phyloP scores from a whole-genome alignment of 2,329 filamentous ascomycete genomes.

The Colletotrichum trifolii region DNA sequence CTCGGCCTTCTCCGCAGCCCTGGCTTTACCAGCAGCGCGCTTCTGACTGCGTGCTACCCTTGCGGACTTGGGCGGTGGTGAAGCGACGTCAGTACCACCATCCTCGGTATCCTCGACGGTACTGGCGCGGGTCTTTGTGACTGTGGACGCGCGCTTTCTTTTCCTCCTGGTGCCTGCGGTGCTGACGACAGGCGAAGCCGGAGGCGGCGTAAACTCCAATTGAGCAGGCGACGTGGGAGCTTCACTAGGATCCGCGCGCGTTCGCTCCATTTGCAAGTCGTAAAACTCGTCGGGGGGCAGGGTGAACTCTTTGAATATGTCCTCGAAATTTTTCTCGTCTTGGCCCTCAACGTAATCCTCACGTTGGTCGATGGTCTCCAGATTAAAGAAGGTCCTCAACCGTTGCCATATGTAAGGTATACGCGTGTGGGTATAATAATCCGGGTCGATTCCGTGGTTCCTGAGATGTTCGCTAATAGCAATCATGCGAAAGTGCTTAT shows the following conservation, averaged over 20 bases:
- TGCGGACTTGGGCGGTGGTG: constrained; percentile 51
- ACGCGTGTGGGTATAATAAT: constrained; percentile 79
- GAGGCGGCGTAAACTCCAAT: constrained; percentile 49
- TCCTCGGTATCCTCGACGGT: constrained; percentile 66
- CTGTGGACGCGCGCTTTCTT: constrained; percentile 56
- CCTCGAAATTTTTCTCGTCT: constrained; percentile 68
- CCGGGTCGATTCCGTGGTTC: constrained; percentile 81
- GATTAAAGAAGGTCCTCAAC: constrained; percentile 83
- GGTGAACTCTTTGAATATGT: constrained; percentile 74
- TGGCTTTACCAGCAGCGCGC: constrained; percentile 52
- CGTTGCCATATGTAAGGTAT: constrained; percentile 95
- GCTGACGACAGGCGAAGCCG: constrained; percentile 33
- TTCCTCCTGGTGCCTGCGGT: constrained; percentile 45
- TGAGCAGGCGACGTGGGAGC: constrained; percentile 59
- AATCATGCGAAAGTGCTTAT: constrained; percentile 94
- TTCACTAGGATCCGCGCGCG: constrained; percentile 58
- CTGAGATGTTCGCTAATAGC: constrained; percentile 83
- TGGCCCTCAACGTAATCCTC: constrained; percentile 69
- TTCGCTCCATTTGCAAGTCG: constrained; percentile 59
- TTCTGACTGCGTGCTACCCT: constrained; percentile 52
- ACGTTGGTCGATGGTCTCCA: constrained; percentile 86
- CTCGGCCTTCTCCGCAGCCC: constrained; percentile 43
- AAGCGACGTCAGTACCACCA: constrained; percentile 52
- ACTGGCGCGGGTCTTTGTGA: constrained; percentile 50
- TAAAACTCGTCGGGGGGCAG: constrained; percentile 63